Evolutionary conservation across 2,329 filamentous ascomycete genomes (phyloP).

Genomic region (Colletotrichum eleusines): DNA sequence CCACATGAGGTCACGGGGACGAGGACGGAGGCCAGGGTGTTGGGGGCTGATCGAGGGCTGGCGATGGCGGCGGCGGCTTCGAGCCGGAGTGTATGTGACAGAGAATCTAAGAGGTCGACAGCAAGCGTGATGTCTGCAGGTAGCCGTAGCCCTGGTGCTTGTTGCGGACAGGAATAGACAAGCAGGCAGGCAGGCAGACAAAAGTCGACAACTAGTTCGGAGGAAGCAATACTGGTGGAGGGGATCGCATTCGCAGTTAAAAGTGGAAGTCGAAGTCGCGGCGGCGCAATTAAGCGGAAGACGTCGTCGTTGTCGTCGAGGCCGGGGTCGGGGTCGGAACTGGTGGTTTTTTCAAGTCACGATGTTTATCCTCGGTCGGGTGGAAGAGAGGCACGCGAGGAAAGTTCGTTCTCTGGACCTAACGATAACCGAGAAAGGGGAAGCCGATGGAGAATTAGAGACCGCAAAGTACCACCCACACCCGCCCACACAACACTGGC

Average conservation of each 20-base stretch:
- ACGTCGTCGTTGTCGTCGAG: slow-evolving; percentile 8
- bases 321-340: slow-evolving; percentile 15
- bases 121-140: slow-evolving; percentile 37
- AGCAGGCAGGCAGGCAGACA: slow-evolving; percentile 20
- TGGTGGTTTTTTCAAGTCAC: slow-evolving; percentile 22
- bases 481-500: background rate
- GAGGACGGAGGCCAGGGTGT: slow-evolving; percentile 24
- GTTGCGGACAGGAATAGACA: slow-evolving; percentile 37
- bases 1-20: slow-evolving; percentile 42
- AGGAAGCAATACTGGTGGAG: slow-evolving; percentile 6
- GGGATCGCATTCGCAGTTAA: slow-evolving; percentile 17
- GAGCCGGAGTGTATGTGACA: slow-evolving; percentile 36
- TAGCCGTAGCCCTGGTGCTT: slow-evolving; percentile 41
- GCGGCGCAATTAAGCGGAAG: slow-evolving; percentile 23
- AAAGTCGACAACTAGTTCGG: slow-evolving; percentile 33
- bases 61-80: slow-evolving; percentile 12
- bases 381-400: slow-evolving; percentile 40
- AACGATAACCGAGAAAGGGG: slow-evolving; percentile 18
- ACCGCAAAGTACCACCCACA: background rate
- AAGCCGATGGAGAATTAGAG: background rate
- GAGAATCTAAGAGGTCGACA: slow-evolving; percentile 38
- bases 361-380: slow-evolving; percentile 42
- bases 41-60: slow-evolving; percentile 32
- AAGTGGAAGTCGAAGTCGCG: slow-evolving; percentile 8
- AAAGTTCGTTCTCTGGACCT: slow-evolving; percentile 35